These are phyloP conservation scores for Euphorbia lathyris DNA, from an alignment of 345 rosid species.

Conservation along the genomic window DNA sequence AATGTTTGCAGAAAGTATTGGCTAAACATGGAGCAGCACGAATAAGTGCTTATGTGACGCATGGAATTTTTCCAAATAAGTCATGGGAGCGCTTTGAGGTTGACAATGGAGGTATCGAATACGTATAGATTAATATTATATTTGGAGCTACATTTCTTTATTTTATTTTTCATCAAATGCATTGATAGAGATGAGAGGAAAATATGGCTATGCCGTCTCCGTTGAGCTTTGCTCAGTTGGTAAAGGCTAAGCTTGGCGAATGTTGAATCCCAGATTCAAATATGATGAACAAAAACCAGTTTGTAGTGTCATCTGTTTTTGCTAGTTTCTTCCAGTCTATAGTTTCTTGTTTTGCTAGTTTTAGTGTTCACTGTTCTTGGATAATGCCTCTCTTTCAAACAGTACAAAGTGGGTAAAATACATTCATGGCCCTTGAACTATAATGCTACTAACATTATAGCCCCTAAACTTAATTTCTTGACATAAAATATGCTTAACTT, in stretches of 20 bases:
- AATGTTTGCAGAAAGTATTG: slow-evolving; percentile 62
- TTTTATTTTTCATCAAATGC: background rate
- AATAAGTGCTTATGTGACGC: slow-evolving; percentile 93
- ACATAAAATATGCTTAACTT: no score
- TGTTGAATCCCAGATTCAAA: slow-evolving; percentile 1
- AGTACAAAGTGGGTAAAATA: no score
- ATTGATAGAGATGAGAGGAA: background rate
- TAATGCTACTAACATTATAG: no score
- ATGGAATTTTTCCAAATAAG: slow-evolving; percentile 85
- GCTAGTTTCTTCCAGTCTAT: background rate
- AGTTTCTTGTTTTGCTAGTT: background rate
- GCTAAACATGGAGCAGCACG: slow-evolving; percentile 91
- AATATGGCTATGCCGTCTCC: background rate
- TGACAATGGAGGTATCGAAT: slow-evolving; percentile 69
- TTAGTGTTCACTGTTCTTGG: background rate
- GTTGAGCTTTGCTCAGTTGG: background rate
- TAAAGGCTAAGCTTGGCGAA: background rate
- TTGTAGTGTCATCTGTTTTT: background rate
- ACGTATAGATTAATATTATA: background rate
- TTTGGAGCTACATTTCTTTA: background rate
- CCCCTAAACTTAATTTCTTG: no score
- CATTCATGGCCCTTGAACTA: no score
- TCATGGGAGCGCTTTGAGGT: slow-evolving; percentile 87
- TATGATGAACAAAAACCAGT: background rate
- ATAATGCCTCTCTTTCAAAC: background rate